phyloP scores from a whole-genome alignment of 768 basidiomycete species.

The Leccinum rimulosum region DNA sequence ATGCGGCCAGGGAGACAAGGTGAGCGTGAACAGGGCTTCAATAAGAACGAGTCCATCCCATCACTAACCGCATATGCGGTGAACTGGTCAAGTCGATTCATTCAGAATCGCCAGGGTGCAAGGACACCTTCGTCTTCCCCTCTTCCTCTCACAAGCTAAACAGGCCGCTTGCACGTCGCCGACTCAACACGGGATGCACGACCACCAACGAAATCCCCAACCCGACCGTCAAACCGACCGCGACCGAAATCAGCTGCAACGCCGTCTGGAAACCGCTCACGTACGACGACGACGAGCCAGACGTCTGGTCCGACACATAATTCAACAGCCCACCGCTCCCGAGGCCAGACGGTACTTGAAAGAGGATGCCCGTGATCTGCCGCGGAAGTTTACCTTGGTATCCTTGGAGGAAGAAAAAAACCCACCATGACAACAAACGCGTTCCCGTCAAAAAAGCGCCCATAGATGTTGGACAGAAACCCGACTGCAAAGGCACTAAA shows the following conservation, averaged over 20 bases:
- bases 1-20: neutral
- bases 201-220: slow-evolving; percentile 67
- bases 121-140: neutral
- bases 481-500: slow-evolving; percentile 76
- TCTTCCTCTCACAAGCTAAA: slow-evolving; percentile 50
- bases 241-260: slow-evolving; percentile 71
- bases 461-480: slow-evolving; percentile 74
- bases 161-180: slow-evolving; percentile 54
- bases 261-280: slow-evolving; percentile 72
- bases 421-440: slow-evolving; percentile 81
- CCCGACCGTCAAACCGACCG: slow-evolving; percentile 79
- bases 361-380: slow-evolving; percentile 73
- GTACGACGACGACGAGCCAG: slow-evolving; percentile 55
- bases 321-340: slow-evolving; percentile 76
- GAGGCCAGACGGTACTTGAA: slow-evolving; percentile 83
- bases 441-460: slow-evolving; percentile 67
- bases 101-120: neutral
- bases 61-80: neutral
- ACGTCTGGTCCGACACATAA: slow-evolving; percentile 56
- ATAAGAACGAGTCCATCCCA: neutral
- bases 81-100: neutral
- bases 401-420: neutral
- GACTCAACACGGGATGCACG: slow-evolving; percentile 62
- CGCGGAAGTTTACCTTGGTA: neutral
- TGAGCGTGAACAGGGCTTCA: neutral